Conservation (phyloP, 805 yeast species). For the Schwanniomyces polymorphus region DNA sequence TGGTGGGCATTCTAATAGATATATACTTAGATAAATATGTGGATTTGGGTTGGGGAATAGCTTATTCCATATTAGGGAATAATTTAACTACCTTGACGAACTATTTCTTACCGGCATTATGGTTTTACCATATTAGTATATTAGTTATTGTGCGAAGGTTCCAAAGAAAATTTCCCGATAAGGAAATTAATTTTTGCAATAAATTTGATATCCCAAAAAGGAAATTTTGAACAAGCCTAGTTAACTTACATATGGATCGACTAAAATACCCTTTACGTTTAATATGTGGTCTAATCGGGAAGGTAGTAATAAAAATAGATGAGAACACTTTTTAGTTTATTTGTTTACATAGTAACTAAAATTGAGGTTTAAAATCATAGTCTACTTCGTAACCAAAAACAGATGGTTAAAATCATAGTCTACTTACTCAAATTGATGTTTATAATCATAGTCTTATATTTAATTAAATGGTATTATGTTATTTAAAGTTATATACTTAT, state of each 20-base stretch:
- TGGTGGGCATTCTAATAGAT: not conserved
- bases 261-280: not conserved
- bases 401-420: too few species aligned
- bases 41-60: not conserved
- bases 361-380: not conserved
- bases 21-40: not conserved
- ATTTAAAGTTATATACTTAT: not conserved
- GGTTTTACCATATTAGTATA: not conserved
- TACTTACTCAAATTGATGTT: not conserved
- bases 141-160: not conserved
- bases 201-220: constrained; percentile 3
- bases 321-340: not conserved
- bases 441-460: not conserved
- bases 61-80: not conserved
- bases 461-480: not conserved
- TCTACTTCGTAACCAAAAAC: too few species aligned
- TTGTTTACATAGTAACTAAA: constrained; percentile 2
- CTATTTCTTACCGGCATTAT: not conserved
- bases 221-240: constrained; percentile 1
- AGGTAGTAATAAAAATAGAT: not conserved
- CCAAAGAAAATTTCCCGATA: constrained; percentile 1
- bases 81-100: constrained; percentile 1
- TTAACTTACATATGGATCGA: not conserved
- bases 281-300: not conserved
- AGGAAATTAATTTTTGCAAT: constrained; percentile 3